Evolutionary conservation across 441 rosid species (phyloP), one percentile per base, ranked within the genome.

Genomic region (Omphalea diandra): DNA sequence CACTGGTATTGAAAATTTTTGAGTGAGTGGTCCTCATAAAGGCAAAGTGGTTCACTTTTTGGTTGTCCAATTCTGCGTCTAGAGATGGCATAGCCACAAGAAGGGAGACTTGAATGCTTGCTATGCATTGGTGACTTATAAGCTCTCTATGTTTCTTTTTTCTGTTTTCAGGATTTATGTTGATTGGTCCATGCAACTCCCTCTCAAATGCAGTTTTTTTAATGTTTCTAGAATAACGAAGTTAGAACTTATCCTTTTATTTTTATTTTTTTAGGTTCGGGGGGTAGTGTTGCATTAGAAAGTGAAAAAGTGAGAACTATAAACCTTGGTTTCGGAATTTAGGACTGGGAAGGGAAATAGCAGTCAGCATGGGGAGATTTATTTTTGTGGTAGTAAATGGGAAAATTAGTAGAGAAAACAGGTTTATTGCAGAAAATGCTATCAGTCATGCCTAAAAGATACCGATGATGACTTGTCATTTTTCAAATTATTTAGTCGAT

Each of bases 21-120:
- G n/a, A 43, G 54, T 20, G 41, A 20, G 10, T 56, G 12, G 10
- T 57, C 57, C 14, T 68, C 20, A 27, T 18, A 50, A 26, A 20
- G 36, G n/a, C 52, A 14, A 32, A 56, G 72, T 49, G 60, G 41
- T 71, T 67, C 72, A 44, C 59, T 43, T 33, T 29, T 43, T 7
- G 60, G 31, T 60, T 43, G 20, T 24, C 35, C 47, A 55, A 32
- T 27, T n/a, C 32, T 47, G 49, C 8, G 15, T 24, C 33, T 44
- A 46, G 65, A 47, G 65, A 49, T 14, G 50, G 43, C 35, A 26
- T 52, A 6, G 59, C 14, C 31, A 63, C 36, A 47, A 64, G 18
- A 35, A 38, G 26, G 10, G 64, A 57, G 55, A 68, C 56, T 46
- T 44, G 55, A 68, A 43, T 57, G 55, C 52, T n/a, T 43, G 20